These are phyloP conservation scores for Fomitopsis pinicola DNA, from an alignment of 1,284 basidiomycete species.

Conservation along the genomic window DNA sequence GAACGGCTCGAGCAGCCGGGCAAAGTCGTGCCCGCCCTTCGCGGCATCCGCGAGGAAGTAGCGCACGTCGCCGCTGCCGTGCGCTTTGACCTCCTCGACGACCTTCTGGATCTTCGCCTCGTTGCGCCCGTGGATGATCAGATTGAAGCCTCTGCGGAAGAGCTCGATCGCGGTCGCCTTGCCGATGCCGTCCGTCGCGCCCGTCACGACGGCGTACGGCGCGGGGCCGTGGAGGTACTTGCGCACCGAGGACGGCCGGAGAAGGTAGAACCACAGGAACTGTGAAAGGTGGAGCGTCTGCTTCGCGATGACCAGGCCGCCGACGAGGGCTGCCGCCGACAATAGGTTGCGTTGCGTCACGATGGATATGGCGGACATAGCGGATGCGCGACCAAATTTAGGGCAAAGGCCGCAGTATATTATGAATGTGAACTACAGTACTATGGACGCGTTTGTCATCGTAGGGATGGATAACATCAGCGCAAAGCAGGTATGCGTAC, in stretches of 20 bases:
- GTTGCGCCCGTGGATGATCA: constrained; percentile 28
- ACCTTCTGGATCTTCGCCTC: constrained; percentile 23
- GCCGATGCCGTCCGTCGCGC: constrained; percentile 29
- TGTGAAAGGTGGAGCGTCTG: constrained; percentile 12
- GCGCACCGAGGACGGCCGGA: constrained; percentile 18
- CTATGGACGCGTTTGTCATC: too few relatives aligned
- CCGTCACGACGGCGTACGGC: constrained; percentile 27
- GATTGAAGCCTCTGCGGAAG: constrained; percentile 25
- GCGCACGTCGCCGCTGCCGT: constrained; percentile 14
- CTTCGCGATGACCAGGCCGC: neutral
- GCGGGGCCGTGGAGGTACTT: constrained; percentile 21
- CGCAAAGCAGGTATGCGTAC: too few relatives aligned
- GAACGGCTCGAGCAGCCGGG: constrained; percentile 17
- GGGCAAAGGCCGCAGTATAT: too few relatives aligned
- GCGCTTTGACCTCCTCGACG: constrained; percentile 17
- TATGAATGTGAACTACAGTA: too few relatives aligned
- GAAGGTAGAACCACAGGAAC: constrained; percentile 24
- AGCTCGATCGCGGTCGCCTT: constrained; percentile 23
- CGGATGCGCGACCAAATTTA: too few relatives aligned
- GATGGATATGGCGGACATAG: too few relatives aligned
- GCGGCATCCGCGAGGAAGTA: constrained; percentile 26
- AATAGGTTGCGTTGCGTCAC: too few relatives aligned
- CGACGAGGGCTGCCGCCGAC: neutral
- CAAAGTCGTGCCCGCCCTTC: constrained; percentile 19
- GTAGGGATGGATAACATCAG: too few relatives aligned